phyloP scores from a whole-genome alignment of 106 monocot genomes.

The Dendrobium officinale region DNA sequence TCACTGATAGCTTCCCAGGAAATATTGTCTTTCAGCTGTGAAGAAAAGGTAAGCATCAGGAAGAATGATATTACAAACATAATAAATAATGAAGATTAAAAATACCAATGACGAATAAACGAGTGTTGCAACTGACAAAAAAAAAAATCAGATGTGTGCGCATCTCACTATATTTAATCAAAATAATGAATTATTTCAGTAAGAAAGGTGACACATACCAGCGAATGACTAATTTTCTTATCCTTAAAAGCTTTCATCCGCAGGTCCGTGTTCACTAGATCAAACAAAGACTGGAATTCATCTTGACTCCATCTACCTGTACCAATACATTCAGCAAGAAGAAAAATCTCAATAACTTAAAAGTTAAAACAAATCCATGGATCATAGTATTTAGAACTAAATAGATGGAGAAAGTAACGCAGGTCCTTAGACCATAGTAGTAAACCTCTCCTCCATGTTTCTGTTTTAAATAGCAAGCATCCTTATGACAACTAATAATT shows the following conservation, averaged over 20 bases:
- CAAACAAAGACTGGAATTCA: slow-evolving; percentile 48
- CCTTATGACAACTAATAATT: no score
- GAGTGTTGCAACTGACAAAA: background rate
- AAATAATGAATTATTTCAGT: slow-evolving; percentile 2
- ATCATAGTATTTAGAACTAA: background rate
- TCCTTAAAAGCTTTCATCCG: slow-evolving; percentile 33
- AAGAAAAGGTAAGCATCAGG: background rate
- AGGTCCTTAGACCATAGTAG: no score
- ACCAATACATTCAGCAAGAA: background rate
- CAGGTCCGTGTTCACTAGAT: slow-evolving; percentile 54
- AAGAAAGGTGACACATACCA: slow-evolving; percentile 18
- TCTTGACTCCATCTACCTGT: slow-evolving; percentile 45
- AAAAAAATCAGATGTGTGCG: background rate
- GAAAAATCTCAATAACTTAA: slow-evolving; percentile 5
- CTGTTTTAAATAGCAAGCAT: no score
- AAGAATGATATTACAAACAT: background rate
- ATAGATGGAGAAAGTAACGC: background rate
- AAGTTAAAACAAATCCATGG: background rate
- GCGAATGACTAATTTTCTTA: slow-evolving; percentile 20
- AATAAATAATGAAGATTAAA: background rate
- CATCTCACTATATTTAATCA: background rate
- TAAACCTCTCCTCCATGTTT: no score
- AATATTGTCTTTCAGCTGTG: slow-evolving; percentile 69
- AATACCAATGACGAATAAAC: background rate
- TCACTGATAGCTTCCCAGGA: slow-evolving; percentile 79